Base-by-base conservation (phyloP, 495 filamentous ascomycete species). In the Platismatia glauca region DNA sequence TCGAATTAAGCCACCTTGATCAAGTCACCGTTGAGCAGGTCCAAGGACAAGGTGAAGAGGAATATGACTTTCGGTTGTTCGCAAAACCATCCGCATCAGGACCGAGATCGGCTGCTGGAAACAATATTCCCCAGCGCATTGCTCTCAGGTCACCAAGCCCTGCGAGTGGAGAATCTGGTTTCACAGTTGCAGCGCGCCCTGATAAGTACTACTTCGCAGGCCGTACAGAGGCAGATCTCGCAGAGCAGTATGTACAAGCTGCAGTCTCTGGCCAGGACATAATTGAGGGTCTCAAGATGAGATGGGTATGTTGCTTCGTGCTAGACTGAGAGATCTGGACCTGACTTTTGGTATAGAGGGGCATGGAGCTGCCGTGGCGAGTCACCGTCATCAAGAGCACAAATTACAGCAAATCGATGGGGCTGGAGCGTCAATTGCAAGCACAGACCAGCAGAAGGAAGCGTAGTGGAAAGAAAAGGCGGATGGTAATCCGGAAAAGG, bases 381-480 rank as follows among this genome's bases (percentile, higher is more conserved):
- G 61, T 67, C 24, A 56, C 57, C 12, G 35, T 37, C 3, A 33
- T 64, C 50, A 55, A 62, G 9, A 16, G 53, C 4, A 46, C 31
- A 6, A 6, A 43, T 7, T 2, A 22, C n/a, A 38, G 24, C 13
- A 57, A 18, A 20, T 24, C n/a, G 41, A 16, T 50, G 16, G 24
- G 34, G 9, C 22, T 11, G 7, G 15, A 48, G 11, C 24, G n/a
- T 18, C n/a, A 16, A 13, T 48, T 15, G 11, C 38, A 38, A 37
- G 27, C 29, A 20, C 24, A 29, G 18, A 39, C 76, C 75, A 61
- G 24, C 18, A 63, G 53, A 50, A 63, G 48, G 44, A 69, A 55
- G 38, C 58, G 67, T 0, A 62, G 33, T 8, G 67, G 67, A 7
- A 69, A 69, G 62, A 69, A 68, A 60, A 59, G 65, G 27, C 64